Evolutionary conservation across 805 yeast species (phyloP), one percentile per base, ranked within the genome.

Genomic region (Danielia oregonensis): DNA sequence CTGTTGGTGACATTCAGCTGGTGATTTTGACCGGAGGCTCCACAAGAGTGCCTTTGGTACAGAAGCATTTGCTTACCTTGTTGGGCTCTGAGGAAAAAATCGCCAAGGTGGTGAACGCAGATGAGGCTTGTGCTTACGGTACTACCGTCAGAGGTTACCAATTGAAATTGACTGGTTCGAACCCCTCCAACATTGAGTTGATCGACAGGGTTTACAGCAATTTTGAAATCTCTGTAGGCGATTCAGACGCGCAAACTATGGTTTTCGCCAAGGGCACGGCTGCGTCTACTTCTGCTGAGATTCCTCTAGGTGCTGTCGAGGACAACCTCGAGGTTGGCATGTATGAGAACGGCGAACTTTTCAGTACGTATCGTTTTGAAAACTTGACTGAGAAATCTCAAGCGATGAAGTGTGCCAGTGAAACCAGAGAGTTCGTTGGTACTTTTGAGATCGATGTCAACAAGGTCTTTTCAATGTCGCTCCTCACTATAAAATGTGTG

Each of bases 61-160:
- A 87, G 59, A 70, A 75, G 37, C 74, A 72, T 34, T 63, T 86
- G 39, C 42, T 55, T 2, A 54, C 72, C 2, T 64, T 78, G 28
- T 62, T 81, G 26, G 42, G 39, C 6, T 86, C 82, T 1, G 76
- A 76, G 13, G 81, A 76, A 2, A 63, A 54, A 41, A 68, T 89
- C 25, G 72, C 95, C 15, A 87, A 82, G 57, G 86, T 82, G 33
- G 94, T 93, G 29, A 93, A 93, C 59, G 93, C 98, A 0, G 98
- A 93, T 60, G 98, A 93, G 64, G 80, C 97, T 29, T 86, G 86
- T 33, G 96, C 86, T 10, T 70, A 86, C 49, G 98, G 98, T 32
- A 78, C 94, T 2, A 78, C 96, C n/a, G 65, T 84, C 24, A 74
- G 88, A 44, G 97, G 93, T 14, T 82, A 87, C 26, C 57, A 56